Conservation (phyloP, 345 rosid species). For the Eucalyptus dawsonii region DNA sequence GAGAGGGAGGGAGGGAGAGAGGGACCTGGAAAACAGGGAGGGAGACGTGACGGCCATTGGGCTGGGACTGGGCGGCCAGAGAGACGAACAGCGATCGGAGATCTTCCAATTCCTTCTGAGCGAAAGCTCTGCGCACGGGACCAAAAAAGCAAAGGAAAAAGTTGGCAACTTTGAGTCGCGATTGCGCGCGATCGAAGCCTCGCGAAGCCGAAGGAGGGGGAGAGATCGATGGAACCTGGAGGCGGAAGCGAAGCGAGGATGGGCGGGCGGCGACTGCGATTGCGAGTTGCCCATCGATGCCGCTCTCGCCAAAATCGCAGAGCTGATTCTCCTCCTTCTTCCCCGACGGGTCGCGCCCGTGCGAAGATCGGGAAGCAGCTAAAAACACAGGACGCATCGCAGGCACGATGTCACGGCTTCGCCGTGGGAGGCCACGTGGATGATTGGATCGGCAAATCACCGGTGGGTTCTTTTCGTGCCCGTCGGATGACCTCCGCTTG, state of each 20-base stretch:
- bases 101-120: slow-evolving; percentile 50
- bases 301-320: background rate
- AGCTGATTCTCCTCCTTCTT: background rate
- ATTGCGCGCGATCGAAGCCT: background rate
- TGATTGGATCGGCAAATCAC: background rate
- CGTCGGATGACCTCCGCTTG: background rate
- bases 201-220: background rate
- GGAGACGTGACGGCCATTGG: slow-evolving; percentile 31
- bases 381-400: background rate
- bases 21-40: slow-evolving; percentile 53
- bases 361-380: background rate
- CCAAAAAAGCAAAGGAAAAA: background rate
- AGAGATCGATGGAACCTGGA: slow-evolving; percentile 15
- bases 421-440: background rate
- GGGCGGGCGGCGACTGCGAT: slow-evolving; percentile 27
- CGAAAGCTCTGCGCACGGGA: slow-evolving; percentile 43
- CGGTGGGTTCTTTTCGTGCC: background rate
- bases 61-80: slow-evolving; percentile 50
- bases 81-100: slow-evolving; percentile 48
- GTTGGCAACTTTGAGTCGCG: background rate
- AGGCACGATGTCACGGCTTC: background rate
- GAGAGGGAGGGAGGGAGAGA: background rate
- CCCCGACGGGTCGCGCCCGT: background rate
- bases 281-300: slow-evolving; percentile 39
- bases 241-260: slow-evolving; percentile 35